Percentiles rank a stretch among this genome's conserved stretches.
Conservation (phyloP, 2,329 filamentous ascomycete species). For the Pyricularia sp. region DNA sequence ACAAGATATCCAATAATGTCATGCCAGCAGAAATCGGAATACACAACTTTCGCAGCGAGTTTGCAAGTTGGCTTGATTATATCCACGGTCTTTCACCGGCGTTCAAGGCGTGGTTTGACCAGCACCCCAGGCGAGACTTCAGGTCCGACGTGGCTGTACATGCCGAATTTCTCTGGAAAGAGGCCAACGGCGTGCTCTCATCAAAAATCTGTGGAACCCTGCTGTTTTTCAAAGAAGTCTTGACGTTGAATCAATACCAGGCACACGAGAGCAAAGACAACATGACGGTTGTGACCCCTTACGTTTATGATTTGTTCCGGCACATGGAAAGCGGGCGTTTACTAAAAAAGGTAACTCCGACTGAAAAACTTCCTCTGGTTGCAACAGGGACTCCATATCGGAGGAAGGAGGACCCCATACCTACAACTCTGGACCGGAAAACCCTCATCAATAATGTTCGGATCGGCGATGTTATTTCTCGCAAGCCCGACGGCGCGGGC, state of each 20-base stretch:
- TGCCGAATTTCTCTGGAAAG: conserved; percentile 54
- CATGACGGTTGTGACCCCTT: conserved; percentile 60
- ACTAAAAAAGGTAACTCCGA: conserved; percentile 27
- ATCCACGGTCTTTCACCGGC: conserved; percentile 29
- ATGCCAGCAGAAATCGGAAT: conserved; percentile 29
- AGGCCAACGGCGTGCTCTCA: conserved; percentile 41
- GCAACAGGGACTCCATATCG: background rate
- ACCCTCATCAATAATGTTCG: background rate
- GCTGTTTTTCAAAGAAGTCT: conserved; percentile 44
- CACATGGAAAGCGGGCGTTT: conserved; percentile 49
- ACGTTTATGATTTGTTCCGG: conserved; percentile 54
- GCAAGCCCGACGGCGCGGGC: conserved; percentile 15
- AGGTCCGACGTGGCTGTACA: conserved; percentile 50
- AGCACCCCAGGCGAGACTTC: conserved; percentile 48
- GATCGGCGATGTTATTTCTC: conserved; percentile 37
- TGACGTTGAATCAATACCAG: conserved; percentile 24
- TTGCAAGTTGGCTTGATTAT: conserved; percentile 44
- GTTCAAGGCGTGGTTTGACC: conserved; percentile 45
- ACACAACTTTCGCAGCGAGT: conserved; percentile 45
- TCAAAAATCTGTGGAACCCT: conserved; percentile 15
- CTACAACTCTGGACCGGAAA: background rate
- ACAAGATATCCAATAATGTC: conserved; percentile 16
- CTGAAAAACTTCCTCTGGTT: background rate
- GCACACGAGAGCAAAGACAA: conserved; percentile 2
- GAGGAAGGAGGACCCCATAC: background rate